Evolutionary conservation across 495 filamentous ascomycete species (phyloP).

Genomic region (Baudoinia panamericana): DNA sequence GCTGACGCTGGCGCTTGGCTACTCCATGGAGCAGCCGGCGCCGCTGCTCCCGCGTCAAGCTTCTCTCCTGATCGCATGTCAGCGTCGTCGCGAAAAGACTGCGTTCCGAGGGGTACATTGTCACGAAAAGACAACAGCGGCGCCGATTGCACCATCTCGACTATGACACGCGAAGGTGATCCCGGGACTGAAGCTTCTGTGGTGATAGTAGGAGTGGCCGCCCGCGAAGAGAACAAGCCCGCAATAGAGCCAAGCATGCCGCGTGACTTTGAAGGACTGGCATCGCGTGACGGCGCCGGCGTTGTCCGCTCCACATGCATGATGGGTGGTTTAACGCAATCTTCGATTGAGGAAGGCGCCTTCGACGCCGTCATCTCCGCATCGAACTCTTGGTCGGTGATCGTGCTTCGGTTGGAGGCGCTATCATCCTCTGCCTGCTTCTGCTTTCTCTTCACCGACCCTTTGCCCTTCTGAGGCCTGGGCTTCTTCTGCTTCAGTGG

Average conservation of each 20-base stretch:
- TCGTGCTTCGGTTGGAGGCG: neutral
- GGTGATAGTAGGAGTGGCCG: neutral
- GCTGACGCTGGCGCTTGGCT: neutral
- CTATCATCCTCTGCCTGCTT: neutral
- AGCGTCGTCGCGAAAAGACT: neutral
- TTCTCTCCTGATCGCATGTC: neutral
- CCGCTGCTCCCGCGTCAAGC: neutral
- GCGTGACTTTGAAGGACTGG: neutral
- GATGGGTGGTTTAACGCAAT: neutral
- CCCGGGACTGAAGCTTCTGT: neutral
- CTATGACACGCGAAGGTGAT: neutral
- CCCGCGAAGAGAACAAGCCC: neutral
- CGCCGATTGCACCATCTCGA: too few relatives aligned
- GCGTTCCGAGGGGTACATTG: neutral
- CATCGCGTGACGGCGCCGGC: neutral
- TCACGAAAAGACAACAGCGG: too few relatives aligned
- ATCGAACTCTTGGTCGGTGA: neutral
- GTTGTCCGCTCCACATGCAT: neutral
- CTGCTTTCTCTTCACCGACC: conserved; percentile 4
- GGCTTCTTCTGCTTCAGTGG: conserved; percentile 15
- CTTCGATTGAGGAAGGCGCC: neutral
- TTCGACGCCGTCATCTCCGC: neutral
- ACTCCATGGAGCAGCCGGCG: neutral
- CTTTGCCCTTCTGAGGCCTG: conserved; percentile 13
- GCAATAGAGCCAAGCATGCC: neutral